A percentile compares a stretch with the other conserved stretches of the same genome.
These are phyloP conservation scores for Collybia nuda DNA, from an alignment of 768 basidiomycete genomes.

Conservation along the genomic window DNA sequence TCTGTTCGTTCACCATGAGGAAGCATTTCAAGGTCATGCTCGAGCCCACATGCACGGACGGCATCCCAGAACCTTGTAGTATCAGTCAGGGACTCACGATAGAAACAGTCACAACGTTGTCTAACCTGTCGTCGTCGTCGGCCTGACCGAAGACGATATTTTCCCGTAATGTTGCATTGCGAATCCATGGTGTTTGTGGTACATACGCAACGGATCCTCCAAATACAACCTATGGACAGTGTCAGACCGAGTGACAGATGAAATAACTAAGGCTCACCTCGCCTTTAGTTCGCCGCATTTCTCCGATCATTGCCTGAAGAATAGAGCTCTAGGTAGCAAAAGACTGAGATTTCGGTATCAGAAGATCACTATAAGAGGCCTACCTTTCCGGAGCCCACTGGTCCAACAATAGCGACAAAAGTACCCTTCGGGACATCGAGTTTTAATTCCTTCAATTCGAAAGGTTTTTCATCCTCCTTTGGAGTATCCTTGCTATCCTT, in stretches of 20 bases:
- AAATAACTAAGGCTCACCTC: conserved; percentile 31
- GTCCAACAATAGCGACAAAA: conserved; percentile 73
- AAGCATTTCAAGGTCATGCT: conserved; percentile 70
- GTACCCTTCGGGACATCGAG: conserved; percentile 51
- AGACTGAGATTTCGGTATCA: not conserved
- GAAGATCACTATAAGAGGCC: not conserved
- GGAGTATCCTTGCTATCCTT: conserved; percentile 16
- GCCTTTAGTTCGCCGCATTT: conserved; percentile 65
- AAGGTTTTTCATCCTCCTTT: conserved; percentile 44
- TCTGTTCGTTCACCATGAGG: conserved; percentile 69
- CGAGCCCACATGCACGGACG: conserved; percentile 64
- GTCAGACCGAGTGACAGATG: too few species aligned
- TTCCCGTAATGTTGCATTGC: conserved; percentile 65
- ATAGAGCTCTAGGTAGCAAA: conserved; percentile 44
- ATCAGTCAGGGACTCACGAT: not conserved
- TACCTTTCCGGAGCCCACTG: conserved; percentile 74
- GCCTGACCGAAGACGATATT: conserved; percentile 75
- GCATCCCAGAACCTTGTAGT: conserved; percentile 50
- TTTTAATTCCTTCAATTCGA: conserved; percentile 46
- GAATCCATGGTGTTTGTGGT: conserved; percentile 64
- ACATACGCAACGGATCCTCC: conserved; percentile 58
- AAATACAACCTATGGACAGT: conserved; percentile 39
- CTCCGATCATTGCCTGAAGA: conserved; percentile 58
- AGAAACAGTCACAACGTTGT: not conserved
- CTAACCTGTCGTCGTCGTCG: conserved; percentile 55